These are phyloP conservation scores for Neurospora sp. DNA, from an alignment of 2,329 filamentous ascomycete species.

Conservation along the genomic window DNA sequence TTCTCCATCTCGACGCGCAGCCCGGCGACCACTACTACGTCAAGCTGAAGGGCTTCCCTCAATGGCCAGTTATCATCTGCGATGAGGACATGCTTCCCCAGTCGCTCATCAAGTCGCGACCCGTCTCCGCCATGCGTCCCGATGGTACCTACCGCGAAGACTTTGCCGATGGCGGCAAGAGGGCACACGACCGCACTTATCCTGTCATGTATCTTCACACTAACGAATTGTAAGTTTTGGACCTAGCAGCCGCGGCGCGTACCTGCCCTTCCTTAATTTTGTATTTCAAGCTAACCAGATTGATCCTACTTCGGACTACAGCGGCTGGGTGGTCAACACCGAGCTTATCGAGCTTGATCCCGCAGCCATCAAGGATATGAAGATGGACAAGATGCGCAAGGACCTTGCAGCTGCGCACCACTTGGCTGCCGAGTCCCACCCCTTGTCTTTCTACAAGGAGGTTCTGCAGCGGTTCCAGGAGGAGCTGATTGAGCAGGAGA, in stretches of 20 bases:
- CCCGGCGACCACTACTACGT: slow-evolving; percentile 89
- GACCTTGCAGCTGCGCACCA: slow-evolving; percentile 67
- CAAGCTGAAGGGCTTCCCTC: slow-evolving; percentile 86
- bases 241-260: neutral
- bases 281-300: slow-evolving; percentile 3
- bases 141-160: slow-evolving; percentile 85
- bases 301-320: slow-evolving; percentile 27
- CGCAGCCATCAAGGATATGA: slow-evolving; percentile 56
- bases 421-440: slow-evolving; percentile 68
- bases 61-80: slow-evolving; percentile 90
- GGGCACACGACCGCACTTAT: slow-evolving; percentile 74
- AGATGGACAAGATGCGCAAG: slow-evolving; percentile 73
- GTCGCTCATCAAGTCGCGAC: slow-evolving; percentile 64
- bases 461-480: slow-evolving; percentile 63
- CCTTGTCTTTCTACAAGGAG: slow-evolving; percentile 73
- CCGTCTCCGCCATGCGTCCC: slow-evolving; percentile 68
- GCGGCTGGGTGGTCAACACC: slow-evolving; percentile 84
- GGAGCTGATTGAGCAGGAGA: slow-evolving; percentile 49
- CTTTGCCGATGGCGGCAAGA: slow-evolving; percentile 80
- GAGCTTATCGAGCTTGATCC: slow-evolving; percentile 69
- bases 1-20: slow-evolving; percentile 67
- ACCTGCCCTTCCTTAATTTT: neutral
- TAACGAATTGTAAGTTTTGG: slow-evolving; percentile 82
- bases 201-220: slow-evolving; percentile 92
- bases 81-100: slow-evolving; percentile 89